Evolutionary conservation across 1,139 yeast species (phyloP).

Genomic region (Candida dubliniensis): DNA sequence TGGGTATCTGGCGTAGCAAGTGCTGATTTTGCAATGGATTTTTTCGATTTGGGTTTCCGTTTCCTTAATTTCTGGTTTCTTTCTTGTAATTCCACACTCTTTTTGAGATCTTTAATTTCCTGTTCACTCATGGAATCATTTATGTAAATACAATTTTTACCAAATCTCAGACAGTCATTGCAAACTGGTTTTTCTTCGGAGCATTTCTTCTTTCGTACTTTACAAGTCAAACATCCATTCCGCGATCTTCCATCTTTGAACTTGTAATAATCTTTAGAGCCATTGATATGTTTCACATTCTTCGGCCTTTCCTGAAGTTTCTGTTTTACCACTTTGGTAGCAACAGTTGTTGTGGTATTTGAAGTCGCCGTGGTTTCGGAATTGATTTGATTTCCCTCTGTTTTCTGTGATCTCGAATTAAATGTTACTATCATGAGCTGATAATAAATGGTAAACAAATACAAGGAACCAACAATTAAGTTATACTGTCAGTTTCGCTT

Average conservation of each 20-base stretch:
- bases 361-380: background rate
- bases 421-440: constrained; percentile 19
- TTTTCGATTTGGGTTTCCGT: constrained; percentile 22
- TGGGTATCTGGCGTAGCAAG: background rate
- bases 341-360: background rate
- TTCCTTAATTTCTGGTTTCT: constrained; percentile 34
- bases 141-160: constrained; percentile 50
- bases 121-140: constrained; percentile 31
- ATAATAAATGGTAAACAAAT: too few species aligned
- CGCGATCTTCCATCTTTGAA: constrained; percentile 36
- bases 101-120: constrained; percentile 24
- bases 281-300: constrained; percentile 12
- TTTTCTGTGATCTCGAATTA: constrained; percentile 13
- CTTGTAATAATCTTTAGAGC: constrained; percentile 13
- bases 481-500: background rate
- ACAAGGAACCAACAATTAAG: too few species aligned
- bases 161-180: constrained; percentile 55
- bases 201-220: constrained; percentile 71
- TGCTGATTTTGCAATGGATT: background rate
- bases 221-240: constrained; percentile 70
- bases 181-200: constrained; percentile 65
- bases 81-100: constrained; percentile 32
- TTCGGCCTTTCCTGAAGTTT: constrained; percentile 1
- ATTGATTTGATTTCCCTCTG: background rate
- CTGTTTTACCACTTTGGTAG: background rate